A percentile compares a stretch with the other conserved stretches of the same genome.
Evolutionary conservation across 805 yeast species (phyloP).

Genomic region (Metschnikowia lachancei): DNA sequence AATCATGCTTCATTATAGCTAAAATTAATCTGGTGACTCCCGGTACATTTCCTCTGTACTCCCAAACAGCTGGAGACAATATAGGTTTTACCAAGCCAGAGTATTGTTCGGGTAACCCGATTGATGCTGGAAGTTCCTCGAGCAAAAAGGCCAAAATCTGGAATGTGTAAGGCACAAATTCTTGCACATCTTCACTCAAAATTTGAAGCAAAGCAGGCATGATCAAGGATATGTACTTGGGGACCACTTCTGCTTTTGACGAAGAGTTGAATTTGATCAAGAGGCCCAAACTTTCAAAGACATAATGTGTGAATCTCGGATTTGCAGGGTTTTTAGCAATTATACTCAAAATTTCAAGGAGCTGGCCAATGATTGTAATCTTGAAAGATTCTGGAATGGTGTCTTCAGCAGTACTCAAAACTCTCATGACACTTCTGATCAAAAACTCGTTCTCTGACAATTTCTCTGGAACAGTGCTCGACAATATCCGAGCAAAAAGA

Average conservation of each 20-base stretch:
- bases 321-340: constrained; percentile 91
- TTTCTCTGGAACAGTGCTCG: constrained; percentile 68
- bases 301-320: constrained; percentile 87
- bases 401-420: constrained; percentile 70
- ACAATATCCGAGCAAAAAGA: constrained; percentile 63
- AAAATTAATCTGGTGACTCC: constrained; percentile 80
- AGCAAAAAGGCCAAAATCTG: constrained; percentile 82
- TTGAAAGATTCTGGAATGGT: constrained; percentile 45
- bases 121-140: constrained; percentile 51
- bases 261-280: constrained; percentile 53
- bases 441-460: constrained; percentile 92
- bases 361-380: constrained; percentile 55
- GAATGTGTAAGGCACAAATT: constrained; percentile 88
- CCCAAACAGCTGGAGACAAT: constrained; percentile 92
- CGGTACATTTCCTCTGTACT: constrained; percentile 86
- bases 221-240: constrained; percentile 46
- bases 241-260: constrained; percentile 13
- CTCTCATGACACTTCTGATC: constrained; percentile 85
- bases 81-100: constrained; percentile 73
- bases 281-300: constrained; percentile 84
- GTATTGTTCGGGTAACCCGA: constrained; percentile 61
- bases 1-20: constrained; percentile 56
- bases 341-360: constrained; percentile 63
- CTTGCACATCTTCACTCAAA: constrained; percentile 83
- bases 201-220: constrained; percentile 67